These are phyloP conservation scores for Entelexis paramagnoliae DNA, from an alignment of 1,139 yeast genomes.

Conservation along the genomic window DNA sequence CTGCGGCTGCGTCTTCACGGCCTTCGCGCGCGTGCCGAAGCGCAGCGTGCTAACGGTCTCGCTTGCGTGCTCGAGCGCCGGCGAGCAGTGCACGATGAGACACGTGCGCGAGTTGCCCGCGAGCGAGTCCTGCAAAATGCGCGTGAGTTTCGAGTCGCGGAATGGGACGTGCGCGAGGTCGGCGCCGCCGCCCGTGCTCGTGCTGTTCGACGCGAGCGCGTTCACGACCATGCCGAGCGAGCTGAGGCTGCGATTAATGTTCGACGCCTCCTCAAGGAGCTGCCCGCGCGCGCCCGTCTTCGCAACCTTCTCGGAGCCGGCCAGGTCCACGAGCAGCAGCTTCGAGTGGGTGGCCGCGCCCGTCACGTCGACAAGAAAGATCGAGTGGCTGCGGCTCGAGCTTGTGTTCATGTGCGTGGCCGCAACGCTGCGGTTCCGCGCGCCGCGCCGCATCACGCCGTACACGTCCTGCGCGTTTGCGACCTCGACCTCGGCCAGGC, in stretches of 20 bases:
- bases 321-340: constrained; percentile 71
- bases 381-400: constrained; percentile 75
- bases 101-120: constrained; percentile 85
- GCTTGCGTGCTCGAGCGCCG: constrained; percentile 47
- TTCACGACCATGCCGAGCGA: constrained; percentile 75
- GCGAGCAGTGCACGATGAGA: constrained; percentile 68
- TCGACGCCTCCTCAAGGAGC: constrained; percentile 71
- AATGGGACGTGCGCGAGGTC: constrained; percentile 33
- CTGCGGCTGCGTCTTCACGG: constrained; percentile 39
- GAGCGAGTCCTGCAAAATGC: constrained; percentile 71
- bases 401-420: constrained; percentile 65
- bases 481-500: constrained; percentile 53
- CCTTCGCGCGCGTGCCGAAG: constrained; percentile 72
- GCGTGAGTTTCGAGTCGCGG: constrained; percentile 72
- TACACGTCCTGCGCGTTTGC: constrained; percentile 50
- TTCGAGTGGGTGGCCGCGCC: constrained; percentile 44
- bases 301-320: constrained; percentile 81
- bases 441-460: constrained; percentile 47
- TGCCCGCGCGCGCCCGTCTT: constrained; percentile 73
- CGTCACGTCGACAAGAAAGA: constrained; percentile 55
- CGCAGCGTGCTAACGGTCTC: constrained; percentile 73
- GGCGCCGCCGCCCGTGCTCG: constrained; percentile 24
- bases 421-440: constrained; percentile 46
- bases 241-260: constrained; percentile 67
- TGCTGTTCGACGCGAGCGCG: constrained; percentile 43